A percentile compares a stretch with the other conserved stretches of the same genome.
Conservation (phyloP, 2,329 filamentous ascomycete species). For the Didymella pinodella region DNA sequence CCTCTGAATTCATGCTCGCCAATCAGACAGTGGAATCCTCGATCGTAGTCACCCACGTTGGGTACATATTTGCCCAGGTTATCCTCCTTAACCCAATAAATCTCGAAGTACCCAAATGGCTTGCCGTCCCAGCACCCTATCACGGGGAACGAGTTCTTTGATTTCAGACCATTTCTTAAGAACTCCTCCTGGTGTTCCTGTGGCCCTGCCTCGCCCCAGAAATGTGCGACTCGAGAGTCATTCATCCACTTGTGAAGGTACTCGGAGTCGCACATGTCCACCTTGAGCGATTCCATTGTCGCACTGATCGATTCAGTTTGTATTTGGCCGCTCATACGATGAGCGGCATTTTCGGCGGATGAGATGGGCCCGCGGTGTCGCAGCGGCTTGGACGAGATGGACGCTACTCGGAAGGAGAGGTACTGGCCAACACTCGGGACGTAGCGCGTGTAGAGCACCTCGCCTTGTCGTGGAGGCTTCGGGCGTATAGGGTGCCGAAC, state of each 20-base stretch:
- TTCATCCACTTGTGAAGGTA: slow-evolving; percentile 90
- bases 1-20: slow-evolving; percentile 93
- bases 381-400: slow-evolving; percentile 69
- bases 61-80: slow-evolving; percentile 73
- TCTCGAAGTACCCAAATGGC: slow-evolving; percentile 95
- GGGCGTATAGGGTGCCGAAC: slow-evolving; percentile 85
- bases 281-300: slow-evolving; percentile 39
- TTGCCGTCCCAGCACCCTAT: slow-evolving; percentile 95
- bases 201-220: slow-evolving; percentile 76
- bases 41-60: slow-evolving; percentile 78
- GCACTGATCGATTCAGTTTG: slow-evolving; percentile 59
- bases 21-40: slow-evolving; percentile 86
- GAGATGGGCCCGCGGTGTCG: slow-evolving; percentile 67
- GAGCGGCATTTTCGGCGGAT: slow-evolving; percentile 28
- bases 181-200: slow-evolving; percentile 70
- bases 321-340: slow-evolving; percentile 49
- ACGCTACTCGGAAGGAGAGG: slow-evolving; percentile 86
- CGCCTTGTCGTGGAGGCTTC: slow-evolving; percentile 88
- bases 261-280: slow-evolving; percentile 64
- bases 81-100: slow-evolving; percentile 99
- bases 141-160: slow-evolving; percentile 82
- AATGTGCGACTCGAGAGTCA: slow-evolving; percentile 79
- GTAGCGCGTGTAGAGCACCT: slow-evolving; percentile 89
- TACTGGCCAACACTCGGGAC: slow-evolving; percentile 84
- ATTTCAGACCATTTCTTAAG: slow-evolving; percentile 69